phyloP scores from a whole-genome alignment of 2,329 filamentous ascomycete genomes.

The Fusarium ambrosium region DNA sequence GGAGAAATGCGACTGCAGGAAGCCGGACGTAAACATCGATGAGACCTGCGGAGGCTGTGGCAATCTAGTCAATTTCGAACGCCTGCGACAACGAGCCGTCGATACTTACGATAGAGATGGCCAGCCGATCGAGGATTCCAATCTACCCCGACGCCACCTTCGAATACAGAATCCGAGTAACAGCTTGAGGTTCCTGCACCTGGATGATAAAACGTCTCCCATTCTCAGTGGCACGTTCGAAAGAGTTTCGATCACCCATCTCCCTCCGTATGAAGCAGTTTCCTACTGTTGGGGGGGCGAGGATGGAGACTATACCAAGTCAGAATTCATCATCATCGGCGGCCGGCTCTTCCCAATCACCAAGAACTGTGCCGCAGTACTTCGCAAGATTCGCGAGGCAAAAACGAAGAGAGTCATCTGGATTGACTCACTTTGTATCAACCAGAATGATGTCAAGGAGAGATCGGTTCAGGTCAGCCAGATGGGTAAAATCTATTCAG shows the following conservation, averaged over 20 bases:
- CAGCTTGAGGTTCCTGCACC: neutral
- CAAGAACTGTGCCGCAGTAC: neutral
- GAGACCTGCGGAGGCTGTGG: neutral
- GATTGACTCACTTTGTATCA: neutral
- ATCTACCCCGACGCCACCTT: neutral
- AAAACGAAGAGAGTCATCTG: neutral
- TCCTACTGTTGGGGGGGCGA: neutral
- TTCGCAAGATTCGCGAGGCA: neutral
- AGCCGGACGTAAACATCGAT: neutral
- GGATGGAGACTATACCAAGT: neutral
- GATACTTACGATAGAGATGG: neutral
- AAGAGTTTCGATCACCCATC: too few species aligned
- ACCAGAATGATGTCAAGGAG: neutral
- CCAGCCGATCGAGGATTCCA: neutral
- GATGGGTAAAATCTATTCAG: neutral
- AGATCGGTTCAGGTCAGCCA: neutral
- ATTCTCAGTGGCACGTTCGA: too few species aligned
- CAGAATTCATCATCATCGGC: neutral
- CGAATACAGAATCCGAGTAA: neutral
- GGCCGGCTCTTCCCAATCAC: neutral
- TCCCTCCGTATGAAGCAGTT: neutral
- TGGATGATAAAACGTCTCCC: too few species aligned
- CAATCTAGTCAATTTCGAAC: neutral
- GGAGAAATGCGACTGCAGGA: neutral
- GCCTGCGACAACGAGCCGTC: neutral